These are phyloP conservation scores for Vachellia collinsii DNA, from an alignment of 306 rosid genomes.

Conservation along the genomic window DNA sequence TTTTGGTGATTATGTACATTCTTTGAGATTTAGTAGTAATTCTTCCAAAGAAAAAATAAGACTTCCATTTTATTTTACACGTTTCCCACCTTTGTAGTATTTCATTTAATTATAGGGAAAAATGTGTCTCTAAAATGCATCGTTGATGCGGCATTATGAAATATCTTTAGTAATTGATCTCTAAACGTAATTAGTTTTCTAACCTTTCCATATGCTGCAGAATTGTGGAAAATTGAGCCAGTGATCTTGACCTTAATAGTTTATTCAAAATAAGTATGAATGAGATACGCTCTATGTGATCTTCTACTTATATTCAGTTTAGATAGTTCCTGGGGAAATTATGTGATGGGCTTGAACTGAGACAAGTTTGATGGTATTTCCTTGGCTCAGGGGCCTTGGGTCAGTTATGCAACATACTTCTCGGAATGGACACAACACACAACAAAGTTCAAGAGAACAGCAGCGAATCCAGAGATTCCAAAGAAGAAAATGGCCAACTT, in stretches of 20 bases:
- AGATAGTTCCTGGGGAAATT: neutral
- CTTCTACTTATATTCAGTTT: neutral
- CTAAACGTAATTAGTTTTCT: neutral
- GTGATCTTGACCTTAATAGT: neutral
- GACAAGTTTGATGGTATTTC: conserved; percentile 28
- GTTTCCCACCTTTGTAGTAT: neutral
- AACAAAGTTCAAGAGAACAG: conserved; percentile 38
- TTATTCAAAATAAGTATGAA: neutral
- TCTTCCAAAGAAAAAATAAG: no score
- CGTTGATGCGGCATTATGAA: neutral
- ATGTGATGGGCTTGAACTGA: neutral
- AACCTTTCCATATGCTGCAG: neutral
- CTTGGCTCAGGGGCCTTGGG: conserved; percentile 54
- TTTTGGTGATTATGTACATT: no score
- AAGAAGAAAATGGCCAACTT: conserved; percentile 43
- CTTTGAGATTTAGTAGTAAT: no score
- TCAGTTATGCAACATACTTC: conserved; percentile 47
- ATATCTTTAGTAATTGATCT: neutral
- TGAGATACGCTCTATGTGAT: neutral
- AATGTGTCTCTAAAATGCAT: neutral
- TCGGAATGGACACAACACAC: conserved; percentile 38
- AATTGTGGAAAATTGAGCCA: neutral
- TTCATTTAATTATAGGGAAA: neutral
- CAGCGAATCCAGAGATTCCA: conserved; percentile 42
- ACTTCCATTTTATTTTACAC: neutral